Base-by-base conservation (phyloP, 495 filamentous ascomycete genomes). In the Penicillium longicatenatum region DNA sequence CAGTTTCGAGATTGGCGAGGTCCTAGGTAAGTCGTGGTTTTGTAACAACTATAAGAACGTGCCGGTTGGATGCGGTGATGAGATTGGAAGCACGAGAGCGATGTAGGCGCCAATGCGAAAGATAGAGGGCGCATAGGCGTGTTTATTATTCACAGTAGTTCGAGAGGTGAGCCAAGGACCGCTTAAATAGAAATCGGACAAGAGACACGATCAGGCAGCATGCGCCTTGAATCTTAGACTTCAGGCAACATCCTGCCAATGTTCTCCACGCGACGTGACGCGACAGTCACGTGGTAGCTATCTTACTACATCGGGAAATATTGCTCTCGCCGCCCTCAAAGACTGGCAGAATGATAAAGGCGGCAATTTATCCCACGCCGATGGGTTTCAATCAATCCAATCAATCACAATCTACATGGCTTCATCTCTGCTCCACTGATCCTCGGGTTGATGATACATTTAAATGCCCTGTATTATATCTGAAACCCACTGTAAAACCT, bases 191-290 rank as follows among this genome's bases (percentile, higher is more conserved):
- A 11, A 30, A 29, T 51, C 19, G 45, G 35, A 19, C 29, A 60
- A 19, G 41, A 48, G 24, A 35, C 41, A 21, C 1, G 37, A n/a
- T 16, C 35, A 61, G 51, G 55, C 56, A 62, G 53, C 50, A 66
- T 16, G 52, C 31, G 5, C 52, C 33, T 47, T n/a, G 16, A 43
- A 22, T 26, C 26, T 39, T 35, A 14, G 37, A 29, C 31, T 37
- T 35, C 51, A 55, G 52, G 54, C 50, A 61, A 52, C 57, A 50
- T 58, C 52, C 19, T 26, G 11, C 14, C 16, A 29, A 46, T n/a
- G 19, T 20, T 62, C 67, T 68, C 64, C 58, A 72, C 72, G 74
- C 61, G 72, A 73, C 69, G 62, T 68, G 70, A 75, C 75, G 73
- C 74, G 74, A 54, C 9, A 43, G 54, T 74, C 74, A 75, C 71